Base-by-base conservation (phyloP, 73 alveolate genomes). In the Paramecium pentaurelia region DNA sequence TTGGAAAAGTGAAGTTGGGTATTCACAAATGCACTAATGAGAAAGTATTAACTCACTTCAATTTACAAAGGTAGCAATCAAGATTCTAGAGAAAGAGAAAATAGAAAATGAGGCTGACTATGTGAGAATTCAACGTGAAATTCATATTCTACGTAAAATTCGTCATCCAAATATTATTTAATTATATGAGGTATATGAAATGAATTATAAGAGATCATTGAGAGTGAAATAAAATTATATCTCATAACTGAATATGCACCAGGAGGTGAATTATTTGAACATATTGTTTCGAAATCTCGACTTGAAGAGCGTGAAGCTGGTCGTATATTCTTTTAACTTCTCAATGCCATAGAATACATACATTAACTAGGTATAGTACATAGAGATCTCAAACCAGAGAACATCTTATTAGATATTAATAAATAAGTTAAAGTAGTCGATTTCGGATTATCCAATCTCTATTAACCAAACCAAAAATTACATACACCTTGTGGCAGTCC, bases 1-100 rank as follows among this genome's bases (percentile, higher is more conserved):
- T 97, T 93, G 98, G 99, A 59, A 97, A 97, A 92, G 99, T 97
- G 44, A 96, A 96, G 92, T 71, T 97, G 86, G 99, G 98, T 8
- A 60, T 92, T 38, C 98, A 94, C 70, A 95, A 94, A 92, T 64
- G 93, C 25, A 96, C 99, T 34, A 93, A 94, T n/a, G 99, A 97
- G 86, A 97, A 96, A 94, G 99, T 96, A 80, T 80, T 16, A 8
- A 44, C 10, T 80, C 45, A 45, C 28, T 27, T 54, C 70, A 54
- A 45, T 42, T 47, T 14, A 27, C 34, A 25, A 40, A 94, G 97
- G 98, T 95, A 7, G 99, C 99, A 38, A 96, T 96, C 28, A 96
- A 96, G 93, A 96, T 96, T n/a, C 92, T 96, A 60, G 98, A 96
- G 86, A 96, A 96, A 88, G 94, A 93, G 84, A 86, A 95, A 71